These are phyloP conservation scores for Botrytis elliptica DNA, from an alignment of 2,329 filamentous ascomycete species.

Conservation along the genomic window DNA sequence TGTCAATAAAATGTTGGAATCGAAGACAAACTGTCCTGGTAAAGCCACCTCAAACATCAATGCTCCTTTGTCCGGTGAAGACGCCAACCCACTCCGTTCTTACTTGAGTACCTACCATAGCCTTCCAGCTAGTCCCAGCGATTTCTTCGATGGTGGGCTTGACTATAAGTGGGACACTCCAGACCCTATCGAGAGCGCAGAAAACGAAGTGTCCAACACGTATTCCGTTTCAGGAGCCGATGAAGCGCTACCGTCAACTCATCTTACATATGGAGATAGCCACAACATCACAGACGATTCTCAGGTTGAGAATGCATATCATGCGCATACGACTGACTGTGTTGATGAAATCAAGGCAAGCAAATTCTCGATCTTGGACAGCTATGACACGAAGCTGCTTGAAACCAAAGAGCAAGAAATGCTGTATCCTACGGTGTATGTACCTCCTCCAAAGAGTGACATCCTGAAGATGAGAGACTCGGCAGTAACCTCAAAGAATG, in stretches of 20 bases:
- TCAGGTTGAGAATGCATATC: not conserved
- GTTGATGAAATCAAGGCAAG: not conserved
- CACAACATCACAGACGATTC: not conserved
- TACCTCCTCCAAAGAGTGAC: not conserved
- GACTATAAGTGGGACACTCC: constrained; percentile 42
- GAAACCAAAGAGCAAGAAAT: not conserved
- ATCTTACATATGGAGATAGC: not conserved
- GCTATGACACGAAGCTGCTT: not conserved
- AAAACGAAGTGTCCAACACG: not conserved
- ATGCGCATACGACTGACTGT: constrained; percentile 10
- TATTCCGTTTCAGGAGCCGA: not conserved
- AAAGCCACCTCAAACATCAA: constrained; percentile 1
- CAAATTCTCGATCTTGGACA: not conserved
- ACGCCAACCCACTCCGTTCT: constrained; percentile 12
- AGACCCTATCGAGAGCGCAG: not conserved
- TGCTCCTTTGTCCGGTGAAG: not conserved
- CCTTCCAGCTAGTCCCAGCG: constrained; percentile 45
- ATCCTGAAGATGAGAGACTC: not conserved
- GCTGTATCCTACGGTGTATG: constrained; percentile 11
- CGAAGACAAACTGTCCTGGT: not conserved
- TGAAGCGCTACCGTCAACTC: not conserved
- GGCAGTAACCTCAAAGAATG: not conserved
- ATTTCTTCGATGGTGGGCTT: constrained; percentile 48
- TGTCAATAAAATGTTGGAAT: not conserved
- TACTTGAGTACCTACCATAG: constrained; percentile 4